phyloP scores from a whole-genome alignment of 1,284 basidiomycete genomes.

The Anthracocystis walkeri region DNA sequence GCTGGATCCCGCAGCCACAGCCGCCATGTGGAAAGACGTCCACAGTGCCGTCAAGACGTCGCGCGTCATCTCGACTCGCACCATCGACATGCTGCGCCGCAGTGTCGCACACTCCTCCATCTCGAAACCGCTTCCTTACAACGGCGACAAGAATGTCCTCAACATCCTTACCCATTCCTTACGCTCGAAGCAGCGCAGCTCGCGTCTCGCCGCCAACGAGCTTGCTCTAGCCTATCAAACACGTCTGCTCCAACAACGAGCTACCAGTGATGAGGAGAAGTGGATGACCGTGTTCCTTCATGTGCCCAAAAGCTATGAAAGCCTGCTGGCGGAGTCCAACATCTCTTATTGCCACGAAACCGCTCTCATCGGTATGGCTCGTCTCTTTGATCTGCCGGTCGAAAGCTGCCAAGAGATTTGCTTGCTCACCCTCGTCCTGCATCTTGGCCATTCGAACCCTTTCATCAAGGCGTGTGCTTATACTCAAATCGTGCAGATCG shows the following conservation, averaged over 20 bases:
- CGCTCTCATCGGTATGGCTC: conserved; percentile 43
- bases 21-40: conserved; percentile 31
- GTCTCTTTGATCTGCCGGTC: conserved; percentile 33
- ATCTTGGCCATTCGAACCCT: conserved; percentile 45
- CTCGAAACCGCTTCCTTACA: conserved; percentile 13
- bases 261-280: conserved; percentile 27
- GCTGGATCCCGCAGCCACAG: conserved; percentile 1
- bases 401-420: conserved; percentile 49
- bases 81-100: conserved; percentile 34
- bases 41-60: conserved; percentile 21
- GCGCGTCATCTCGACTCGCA: conserved; percentile 13
- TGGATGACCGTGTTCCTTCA: conserved; percentile 24
- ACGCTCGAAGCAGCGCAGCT: conserved; percentile 19
- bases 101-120: conserved; percentile 23
- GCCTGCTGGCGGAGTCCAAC: conserved; percentile 17
- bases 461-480: conserved; percentile 58
- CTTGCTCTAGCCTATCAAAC: conserved; percentile 33
- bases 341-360: conserved; percentile 40
- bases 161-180: conserved; percentile 24
- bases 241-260: conserved; percentile 27
- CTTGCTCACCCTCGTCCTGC: conserved; percentile 46
- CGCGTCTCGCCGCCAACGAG: conserved; percentile 36
- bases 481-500: conserved; percentile 59
- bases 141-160: conserved; percentile 25
- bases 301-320: conserved; percentile 27